A percentile compares a stretch with the other conserved stretches of the same genome.
These are phyloP conservation scores for Talaromyces sp. DNA, from an alignment of 2,329 filamentous ascomycete genomes.

Conservation along the genomic window DNA sequence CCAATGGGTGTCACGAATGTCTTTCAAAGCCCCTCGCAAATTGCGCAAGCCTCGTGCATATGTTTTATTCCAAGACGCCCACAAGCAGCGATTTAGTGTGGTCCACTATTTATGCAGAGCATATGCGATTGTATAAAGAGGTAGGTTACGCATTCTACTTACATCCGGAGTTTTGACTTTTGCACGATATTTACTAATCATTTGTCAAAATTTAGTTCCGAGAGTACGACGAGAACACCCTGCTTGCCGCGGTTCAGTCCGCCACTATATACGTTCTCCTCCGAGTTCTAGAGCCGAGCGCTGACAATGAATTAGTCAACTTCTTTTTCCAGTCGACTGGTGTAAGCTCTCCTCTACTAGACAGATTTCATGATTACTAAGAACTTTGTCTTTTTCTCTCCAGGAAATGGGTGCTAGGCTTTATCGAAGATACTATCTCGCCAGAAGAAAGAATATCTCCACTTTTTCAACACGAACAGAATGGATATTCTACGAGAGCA, in stretches of 20 bases:
- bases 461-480: neutral
- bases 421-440: neutral
- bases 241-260: neutral
- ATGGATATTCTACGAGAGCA: neutral
- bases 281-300: neutral
- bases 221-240: neutral
- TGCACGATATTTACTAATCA: neutral
- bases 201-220: neutral
- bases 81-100: slow-evolving; percentile 2
- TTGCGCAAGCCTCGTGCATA: slow-evolving; percentile 6
- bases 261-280: neutral
- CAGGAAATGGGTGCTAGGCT: neutral
- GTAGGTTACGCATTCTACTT: neutral
- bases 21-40: slow-evolving; percentile 4
- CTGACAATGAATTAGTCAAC: neutral
- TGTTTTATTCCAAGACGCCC: slow-evolving; percentile 3
- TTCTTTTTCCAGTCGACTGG: neutral
- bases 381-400: neutral
- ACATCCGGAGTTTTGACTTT: neutral
- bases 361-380: neutral
- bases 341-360: neutral
- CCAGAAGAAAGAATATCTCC: neutral
- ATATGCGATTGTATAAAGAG: slow-evolving; percentile 1
- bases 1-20: slow-evolving; percentile 4
- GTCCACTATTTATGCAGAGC: neutral